Evolutionary conservation across 768 basidiomycete genomes (phyloP), one percentile per base, ranked within the genome.

Genomic region (Tubosaeta sp.): DNA sequence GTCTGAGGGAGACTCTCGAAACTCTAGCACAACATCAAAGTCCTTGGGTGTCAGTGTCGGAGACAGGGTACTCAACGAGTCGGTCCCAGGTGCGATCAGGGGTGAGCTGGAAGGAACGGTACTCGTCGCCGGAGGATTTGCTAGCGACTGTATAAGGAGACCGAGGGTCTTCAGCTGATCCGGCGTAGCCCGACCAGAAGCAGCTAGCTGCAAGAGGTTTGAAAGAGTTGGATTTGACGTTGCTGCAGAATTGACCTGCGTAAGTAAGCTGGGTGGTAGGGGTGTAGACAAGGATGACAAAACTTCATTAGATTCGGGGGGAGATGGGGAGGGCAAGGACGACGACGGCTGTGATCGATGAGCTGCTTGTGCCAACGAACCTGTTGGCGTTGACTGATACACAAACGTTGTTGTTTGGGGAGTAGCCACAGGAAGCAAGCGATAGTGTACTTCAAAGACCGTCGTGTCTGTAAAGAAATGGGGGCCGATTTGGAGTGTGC

Each of bases 21-120:
- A 90, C 60, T 88, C 86, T 47, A 91, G 61, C 22, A 90, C 80
- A 1, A 91, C 63, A 62, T 91, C 88, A 59, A 83, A 87, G n/a
- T 80, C 78, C 60, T 78, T 83, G 32, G 78, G 63, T 27, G 62
- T 26, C 37, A 51, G 31, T 25, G 60, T 52, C n/a, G 61, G 38
- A 50, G 58, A 19, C 22, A 57, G 44, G 12, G 57, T 51, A 34
- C 54, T 56, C 33, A 47, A 58, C 10, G 61, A 43, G 26, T 51
- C 46, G 14, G 55, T 35, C 43, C 27, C 52, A 6, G 48, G 17
- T 27, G 41, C 6, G 16, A 27, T 44, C n/a, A 35, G 31, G 10
- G 57, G 63, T 16, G 58, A 54, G 9, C 48, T 33, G 26, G 55
- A 32, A 33, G 56, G 6, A 43, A 51, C 31, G 17, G 37, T 5